Evolutionary conservation across 768 basidiomycete genomes (phyloP), one percentile per base, ranked within the genome.

Genomic region (Flagelloscypha sp.): DNA sequence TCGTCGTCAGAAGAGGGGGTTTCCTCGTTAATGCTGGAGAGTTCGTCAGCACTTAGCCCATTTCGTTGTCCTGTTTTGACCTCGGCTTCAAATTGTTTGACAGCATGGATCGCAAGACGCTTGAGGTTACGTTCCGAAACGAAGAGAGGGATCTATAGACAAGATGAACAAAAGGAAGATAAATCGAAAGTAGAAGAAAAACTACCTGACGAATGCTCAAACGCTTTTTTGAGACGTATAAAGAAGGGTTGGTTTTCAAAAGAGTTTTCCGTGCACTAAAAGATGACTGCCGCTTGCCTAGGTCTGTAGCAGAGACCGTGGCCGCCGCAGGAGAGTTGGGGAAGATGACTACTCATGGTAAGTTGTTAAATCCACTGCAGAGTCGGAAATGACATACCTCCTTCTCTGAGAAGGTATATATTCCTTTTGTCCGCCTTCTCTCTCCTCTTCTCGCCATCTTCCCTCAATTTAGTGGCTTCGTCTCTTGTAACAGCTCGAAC

Each of bases 361-460:
- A 18, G 38, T 13, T 11, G 20, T 24, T 9, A 20, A 24, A 33
- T 12, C 13, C 13, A 9, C 6, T n/a, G 25, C 20, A 15, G 24
- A 24, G 17, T 6, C 3, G 13, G 18, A 7, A 23, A 13, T 7
- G 19, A 61, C 78, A 47, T 50, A 87, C 93, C 87, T 66, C 95
- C 95, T 74, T 99, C 95, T 9, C 88, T 76, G 46, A 99, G 71
- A 40, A 99, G 76, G 55, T 99, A 97, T 53, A 95, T 77, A 53
- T 97, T 95, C 16, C 94, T 74, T 55, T 94, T 93, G 58, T 99
- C 95, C 1, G 81, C 80, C 57, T 93, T 93, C 57, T 89, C 79
- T 31, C 89, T 70, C 41, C 72, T 68, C 50, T 76, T 79, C 53
- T 93, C 92, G 3, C 84, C 82, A 12, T 82, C 85, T 42, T 95